phyloP scores from a whole-genome alignment of 2,329 filamentous ascomycete species.

The Zelopaecilomyces penicillatus region DNA sequence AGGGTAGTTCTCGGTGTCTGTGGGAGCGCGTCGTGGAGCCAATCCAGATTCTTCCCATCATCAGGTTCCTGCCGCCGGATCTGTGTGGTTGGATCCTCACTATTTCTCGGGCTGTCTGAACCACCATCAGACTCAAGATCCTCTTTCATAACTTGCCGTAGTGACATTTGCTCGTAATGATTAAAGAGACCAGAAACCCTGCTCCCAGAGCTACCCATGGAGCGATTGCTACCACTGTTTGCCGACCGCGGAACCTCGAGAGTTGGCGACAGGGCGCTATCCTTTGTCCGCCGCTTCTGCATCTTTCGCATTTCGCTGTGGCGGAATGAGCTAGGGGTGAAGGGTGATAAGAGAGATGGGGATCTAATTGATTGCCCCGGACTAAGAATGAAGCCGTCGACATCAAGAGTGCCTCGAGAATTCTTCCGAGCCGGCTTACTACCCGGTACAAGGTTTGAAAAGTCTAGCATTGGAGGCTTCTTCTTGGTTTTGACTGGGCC shows the following conservation, averaged over 20 bases:
- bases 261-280: conserved; percentile 21
- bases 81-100: no score
- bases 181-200: conserved; percentile 45
- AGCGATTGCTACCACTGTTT: conserved; percentile 19
- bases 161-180: conserved; percentile 50
- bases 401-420: conserved; percentile 21
- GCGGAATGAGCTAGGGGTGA: conserved; percentile 19
- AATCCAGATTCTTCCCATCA: conserved; percentile 7
- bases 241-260: conserved; percentile 15
- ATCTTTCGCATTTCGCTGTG: conserved; percentile 19
- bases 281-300: conserved; percentile 28
- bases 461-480: conserved; percentile 42
- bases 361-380: conserved; percentile 30
- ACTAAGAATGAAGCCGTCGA: conserved; percentile 25
- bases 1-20: conserved; percentile 10
- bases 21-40: conserved; percentile 6
- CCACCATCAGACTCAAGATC: conserved; percentile 10
- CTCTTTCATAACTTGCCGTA: conserved; percentile 32
- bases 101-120: background rate
- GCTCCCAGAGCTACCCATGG: conserved; percentile 8
- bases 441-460: conserved; percentile 34
- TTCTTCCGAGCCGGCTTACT: conserved; percentile 20
- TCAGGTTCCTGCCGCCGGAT: conserved; percentile 2
- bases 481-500: conserved; percentile 21
- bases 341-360: conserved; percentile 33